Conservation (phyloP, 2,329 filamentous ascomycete species). For the Colletotrichum sp. region DNA sequence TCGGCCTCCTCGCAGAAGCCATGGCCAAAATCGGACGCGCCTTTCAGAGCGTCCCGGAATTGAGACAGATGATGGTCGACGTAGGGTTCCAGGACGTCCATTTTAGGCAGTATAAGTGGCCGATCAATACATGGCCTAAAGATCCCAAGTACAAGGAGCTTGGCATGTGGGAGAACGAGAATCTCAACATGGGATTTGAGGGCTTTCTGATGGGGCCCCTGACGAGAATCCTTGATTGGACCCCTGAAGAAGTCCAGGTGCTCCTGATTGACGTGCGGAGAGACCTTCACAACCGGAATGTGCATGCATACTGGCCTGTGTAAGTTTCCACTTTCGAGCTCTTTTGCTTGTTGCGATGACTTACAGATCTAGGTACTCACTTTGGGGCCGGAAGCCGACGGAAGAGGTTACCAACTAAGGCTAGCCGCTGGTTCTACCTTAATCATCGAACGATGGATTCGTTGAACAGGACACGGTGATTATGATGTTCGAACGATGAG, state of each 20-base stretch:
- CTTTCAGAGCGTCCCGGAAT: conserved; percentile 43
- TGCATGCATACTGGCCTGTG: conserved; percentile 27
- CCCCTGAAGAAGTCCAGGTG: conserved; percentile 21
- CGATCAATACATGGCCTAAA: conserved; percentile 55
- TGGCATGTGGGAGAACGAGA: conserved; percentile 32
- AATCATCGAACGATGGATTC: no score
- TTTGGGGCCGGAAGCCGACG: not conserved
- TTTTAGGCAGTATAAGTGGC: conserved; percentile 52
- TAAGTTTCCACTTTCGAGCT: not conserved
- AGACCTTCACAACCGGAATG: conserved; percentile 22
- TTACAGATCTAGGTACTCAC: not conserved
- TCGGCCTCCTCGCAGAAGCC: conserved; percentile 30
- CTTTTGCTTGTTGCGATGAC: accelerated
- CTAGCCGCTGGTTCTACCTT: not conserved
- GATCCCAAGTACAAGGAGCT: conserved; percentile 56
- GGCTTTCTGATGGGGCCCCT: not conserved
- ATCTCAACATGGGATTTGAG: not conserved
- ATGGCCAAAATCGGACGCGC: conserved; percentile 31
- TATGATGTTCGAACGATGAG: no score
- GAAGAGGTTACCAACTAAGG: not conserved
- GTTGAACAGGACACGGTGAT: no score
- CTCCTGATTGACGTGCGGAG: conserved; percentile 24
- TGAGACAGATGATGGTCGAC: conserved; percentile 35
- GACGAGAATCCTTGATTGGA: conserved; percentile 20
- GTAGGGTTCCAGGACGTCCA: conserved; percentile 56